Evolutionary conservation across 257 asterid species (phyloP), one percentile per base, ranked within the genome.

Genomic region (Solanum lignicaule): DNA sequence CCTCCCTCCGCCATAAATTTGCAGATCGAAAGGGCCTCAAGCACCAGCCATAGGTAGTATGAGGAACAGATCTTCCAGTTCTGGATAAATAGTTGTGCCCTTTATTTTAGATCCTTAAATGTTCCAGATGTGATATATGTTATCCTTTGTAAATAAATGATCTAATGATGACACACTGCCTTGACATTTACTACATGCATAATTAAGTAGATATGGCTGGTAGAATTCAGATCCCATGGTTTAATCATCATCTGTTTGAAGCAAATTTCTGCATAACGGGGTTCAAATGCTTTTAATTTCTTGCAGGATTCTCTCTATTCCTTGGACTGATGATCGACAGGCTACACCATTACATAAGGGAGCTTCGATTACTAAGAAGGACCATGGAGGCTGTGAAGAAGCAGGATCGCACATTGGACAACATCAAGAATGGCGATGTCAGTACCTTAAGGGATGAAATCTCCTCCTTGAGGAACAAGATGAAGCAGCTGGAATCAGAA

Each of bases 291-390:
- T 21, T 9, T 84, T 84, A 46, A 43, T 86, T 91, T 66, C 18
- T 79, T 90, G 91, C 91, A 94, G 98, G 98, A 74, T 93, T 92
- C 86, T 89, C 92, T 36, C 90, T 94, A 20, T 94, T 94, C 90
- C 92, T 94, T 74, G 94, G 91, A 7, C 88, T 94, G 92, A 94
- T 94, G 96, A 93, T 96, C 21, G 98, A 94, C 90, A 92, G 96
- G 89, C 92, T 95, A 90, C 99, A 95, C 91, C 94, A 96, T 69
- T 96, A 95, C 93, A 94, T 96, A 81, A 94, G 95, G 84, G 99
- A 96, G 94, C 98, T 96, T 10, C 96, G 97, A 23, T 87, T 92
- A 90, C 93, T 96, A 66, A 92, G 99, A 73, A 96, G 91, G 93
- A 94, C 92, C 85, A 88, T 91, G 93, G 98, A 94, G 87, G 95